Percentiles rank a stretch among this genome's conserved stretches.
Evolutionary conservation across 2,329 filamentous ascomycete genomes (phyloP).

Genomic region (Fusarium equiseti): DNA sequence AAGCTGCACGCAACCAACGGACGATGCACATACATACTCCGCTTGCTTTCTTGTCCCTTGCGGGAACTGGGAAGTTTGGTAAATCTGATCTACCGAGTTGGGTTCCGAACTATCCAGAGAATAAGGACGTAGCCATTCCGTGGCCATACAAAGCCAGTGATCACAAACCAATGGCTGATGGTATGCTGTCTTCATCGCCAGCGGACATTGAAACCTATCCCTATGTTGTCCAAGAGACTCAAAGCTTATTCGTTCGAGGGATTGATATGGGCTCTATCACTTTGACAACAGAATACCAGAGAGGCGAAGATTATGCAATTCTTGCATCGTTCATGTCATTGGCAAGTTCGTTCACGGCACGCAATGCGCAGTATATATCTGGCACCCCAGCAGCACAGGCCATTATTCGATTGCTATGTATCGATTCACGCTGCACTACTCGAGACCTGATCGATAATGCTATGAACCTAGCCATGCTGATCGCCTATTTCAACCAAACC

Average conservation of each 20-base stretch:
- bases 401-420: not conserved
- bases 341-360: slow-evolving; percentile 10
- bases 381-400: slow-evolving; percentile 4
- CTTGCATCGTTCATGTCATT: slow-evolving; percentile 14
- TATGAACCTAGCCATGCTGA: slow-evolving; percentile 16
- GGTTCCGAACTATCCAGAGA: slow-evolving; percentile 2
- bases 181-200: not conserved
- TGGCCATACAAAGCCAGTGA: slow-evolving; percentile 4
- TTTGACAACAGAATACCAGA: not conserved
- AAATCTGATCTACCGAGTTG: slow-evolving; percentile 9
- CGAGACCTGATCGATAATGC: not conserved
- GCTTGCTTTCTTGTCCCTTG: slow-evolving; percentile 11
- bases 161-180: not conserved
- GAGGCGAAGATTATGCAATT: not conserved
- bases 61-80: not conserved
- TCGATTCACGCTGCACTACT: not conserved
- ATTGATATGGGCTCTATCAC: not conserved
- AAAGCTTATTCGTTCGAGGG: slow-evolving; percentile 3
- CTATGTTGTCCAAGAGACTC: not conserved
- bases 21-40: slow-evolving; percentile 2
- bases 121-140: not conserved
- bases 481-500: slow-evolving; percentile 4
- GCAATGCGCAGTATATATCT: not conserved
- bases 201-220: not conserved
- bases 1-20: not conserved